Evolutionary conservation across 495 filamentous ascomycete species (phyloP).

Genomic region (Gamarada debralockiae): DNA sequence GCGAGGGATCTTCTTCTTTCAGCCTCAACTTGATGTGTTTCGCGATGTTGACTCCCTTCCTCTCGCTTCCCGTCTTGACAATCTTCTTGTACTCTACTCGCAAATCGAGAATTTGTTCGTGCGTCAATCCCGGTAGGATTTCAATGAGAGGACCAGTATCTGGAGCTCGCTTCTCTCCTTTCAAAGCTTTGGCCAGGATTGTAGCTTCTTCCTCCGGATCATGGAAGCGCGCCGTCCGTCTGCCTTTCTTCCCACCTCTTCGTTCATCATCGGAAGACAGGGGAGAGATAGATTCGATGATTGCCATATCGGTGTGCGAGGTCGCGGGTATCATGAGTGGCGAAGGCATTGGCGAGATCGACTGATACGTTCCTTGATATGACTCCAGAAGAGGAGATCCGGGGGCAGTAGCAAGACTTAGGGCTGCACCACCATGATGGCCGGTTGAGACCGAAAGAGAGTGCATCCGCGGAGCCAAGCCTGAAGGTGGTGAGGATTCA

Average conservation of each 20-base stretch:
- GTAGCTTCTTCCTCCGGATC: conserved; percentile 76
- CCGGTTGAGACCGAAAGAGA: conserved; percentile 47
- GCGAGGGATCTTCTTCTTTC: conserved; percentile 57
- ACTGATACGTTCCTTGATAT: conserved; percentile 92
- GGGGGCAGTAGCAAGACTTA: conserved; percentile 51
- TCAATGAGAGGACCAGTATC: conserved; percentile 71
- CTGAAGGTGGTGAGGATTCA: conserved; percentile 15
- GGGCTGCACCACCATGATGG: conserved; percentile 34
- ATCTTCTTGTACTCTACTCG: conserved; percentile 86
- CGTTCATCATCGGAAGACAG: conserved; percentile 26
- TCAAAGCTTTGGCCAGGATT: conserved; percentile 70
- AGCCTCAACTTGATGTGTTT: conserved; percentile 88
- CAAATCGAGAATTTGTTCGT: conserved; percentile 81
- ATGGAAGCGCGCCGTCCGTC: conserved; percentile 64
- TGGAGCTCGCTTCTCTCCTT: conserved; percentile 56
- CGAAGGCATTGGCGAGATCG: conserved; percentile 91
- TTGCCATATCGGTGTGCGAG: conserved; percentile 13
- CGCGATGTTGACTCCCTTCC: conserved; percentile 87
- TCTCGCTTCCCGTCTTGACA: conserved; percentile 64
- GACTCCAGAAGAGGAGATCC: conserved; percentile 85
- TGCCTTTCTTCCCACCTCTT: conserved; percentile 22
- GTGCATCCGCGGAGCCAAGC: conserved; percentile 32
- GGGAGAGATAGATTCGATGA: conserved; percentile 19
- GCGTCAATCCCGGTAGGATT: conserved; percentile 77
- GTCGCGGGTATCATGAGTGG: conserved; percentile 49